Conservation (phyloP, 176 grass and related monocot species). For the Oryza punctata region DNA sequence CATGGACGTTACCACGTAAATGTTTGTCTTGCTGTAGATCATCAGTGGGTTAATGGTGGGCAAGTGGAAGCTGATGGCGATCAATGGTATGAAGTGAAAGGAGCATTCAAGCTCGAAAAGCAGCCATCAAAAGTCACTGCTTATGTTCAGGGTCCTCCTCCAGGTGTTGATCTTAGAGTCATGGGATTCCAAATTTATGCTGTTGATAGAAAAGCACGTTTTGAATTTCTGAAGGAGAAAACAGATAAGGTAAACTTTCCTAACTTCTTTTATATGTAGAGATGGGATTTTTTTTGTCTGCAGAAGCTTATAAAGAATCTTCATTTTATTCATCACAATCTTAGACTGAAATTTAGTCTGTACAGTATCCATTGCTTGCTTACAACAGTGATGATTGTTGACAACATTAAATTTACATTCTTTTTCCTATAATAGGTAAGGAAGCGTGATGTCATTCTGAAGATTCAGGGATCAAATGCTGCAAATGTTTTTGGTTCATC, state of each 20-base stretch:
- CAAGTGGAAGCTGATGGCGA: slow-evolving; percentile 59
- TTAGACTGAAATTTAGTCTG: not conserved
- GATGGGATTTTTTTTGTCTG: not conserved
- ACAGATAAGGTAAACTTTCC: slow-evolving; percentile 57
- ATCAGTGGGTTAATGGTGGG: slow-evolving; percentile 72
- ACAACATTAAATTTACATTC: slow-evolving; percentile 22
- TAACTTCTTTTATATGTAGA: not conserved
- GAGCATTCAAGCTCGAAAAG: slow-evolving; percentile 76
- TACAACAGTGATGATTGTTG: not conserved
- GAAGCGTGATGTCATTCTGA: slow-evolving; percentile 77
- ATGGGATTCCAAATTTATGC: slow-evolving; percentile 65
- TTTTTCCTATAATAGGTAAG: slow-evolving; percentile 61
- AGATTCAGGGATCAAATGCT: slow-evolving; percentile 61
- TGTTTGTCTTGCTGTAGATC: slow-evolving; percentile 77
- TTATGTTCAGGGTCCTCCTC: slow-evolving; percentile 66
- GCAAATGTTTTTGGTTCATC: slow-evolving; percentile 55
- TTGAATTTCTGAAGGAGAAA: slow-evolving; percentile 66
- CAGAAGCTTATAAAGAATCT: not conserved
- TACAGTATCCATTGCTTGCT: not conserved
- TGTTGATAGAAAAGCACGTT: slow-evolving; percentile 59
- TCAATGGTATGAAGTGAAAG: slow-evolving; percentile 81
- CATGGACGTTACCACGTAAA: slow-evolving; percentile 73
- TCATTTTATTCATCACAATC: not conserved
- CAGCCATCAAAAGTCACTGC: slow-evolving; percentile 60
- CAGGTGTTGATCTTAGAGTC: slow-evolving; percentile 73